Base-by-base conservation (phyloP, 1,284 basidiomycete species). In the Cryptococcus sp. region DNA sequence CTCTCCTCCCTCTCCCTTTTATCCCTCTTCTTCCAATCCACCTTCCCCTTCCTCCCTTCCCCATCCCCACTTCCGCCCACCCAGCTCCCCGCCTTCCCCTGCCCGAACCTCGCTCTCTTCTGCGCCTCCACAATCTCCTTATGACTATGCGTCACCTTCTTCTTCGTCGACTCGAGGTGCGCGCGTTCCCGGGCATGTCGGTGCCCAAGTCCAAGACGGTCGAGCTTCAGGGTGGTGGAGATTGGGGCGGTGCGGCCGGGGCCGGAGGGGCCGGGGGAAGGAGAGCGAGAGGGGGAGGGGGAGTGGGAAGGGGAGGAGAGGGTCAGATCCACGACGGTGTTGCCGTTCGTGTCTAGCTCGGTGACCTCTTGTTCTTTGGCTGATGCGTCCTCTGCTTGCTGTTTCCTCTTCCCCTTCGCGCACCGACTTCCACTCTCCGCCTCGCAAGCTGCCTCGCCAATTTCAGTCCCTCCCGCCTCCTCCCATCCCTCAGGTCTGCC, bases 171-270 rank as follows among this genome's bases (percentile, higher is more conserved):
- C 33, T 54, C 28, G 9, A 33, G 28, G 28, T 33, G 28, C 5
- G 4, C 28, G 28, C 28, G 28, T 9, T 33, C 28, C 28, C 28
- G 44, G n/a, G 37, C 35, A 15, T 11, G 46, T 8, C 52, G 51
- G 48, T 72, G 70, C 9, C 74, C 74, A 4, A 76, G 50, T 2
- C 74, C 74, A 15, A 67, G 60, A 7, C 68, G 59, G 61, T 76
- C 72, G 39, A 75, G 63, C 60, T 76, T 76, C 48, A 76, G 66
- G 0, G 64, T 55, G 0, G 74, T 76, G 0, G 72, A 61, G 35
- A 76, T 61, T 1, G 74, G 74, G 9, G 64, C 63, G 9, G 68
- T 71, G 2, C 74, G 64, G 13, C 74, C 74, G 1, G 74, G 74
- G 1, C 70, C 69, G 24, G 46, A 39, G 20, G 20, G 11, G 46